Percentiles rank a stretch among this genome's conserved stretches.
Conservation (phyloP, 306 rosid species). For the Potentilla sterilis region DNA sequence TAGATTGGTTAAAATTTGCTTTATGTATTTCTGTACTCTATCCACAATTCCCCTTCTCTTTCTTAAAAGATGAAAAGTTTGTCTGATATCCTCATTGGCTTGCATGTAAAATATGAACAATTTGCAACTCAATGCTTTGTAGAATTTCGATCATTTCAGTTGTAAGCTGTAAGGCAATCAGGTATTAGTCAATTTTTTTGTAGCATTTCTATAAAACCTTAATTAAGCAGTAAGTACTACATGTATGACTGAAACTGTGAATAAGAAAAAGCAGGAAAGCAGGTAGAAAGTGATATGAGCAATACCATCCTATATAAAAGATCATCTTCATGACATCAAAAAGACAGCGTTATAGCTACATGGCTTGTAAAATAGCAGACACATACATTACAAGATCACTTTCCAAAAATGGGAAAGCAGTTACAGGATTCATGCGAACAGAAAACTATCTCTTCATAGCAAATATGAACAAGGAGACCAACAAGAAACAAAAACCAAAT, state of each 20-base stretch:
- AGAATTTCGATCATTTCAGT: slow-evolving; percentile 22
- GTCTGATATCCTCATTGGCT: slow-evolving; percentile 13
- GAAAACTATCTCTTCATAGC: neutral
- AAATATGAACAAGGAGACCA: neutral
- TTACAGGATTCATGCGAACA: slow-evolving; percentile 2
- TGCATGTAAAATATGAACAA: slow-evolving; percentile 15
- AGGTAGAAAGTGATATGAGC: neutral
- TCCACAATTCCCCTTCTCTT: slow-evolving; percentile 20
- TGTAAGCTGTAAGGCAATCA: slow-evolving; percentile 31
- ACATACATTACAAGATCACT: neutral
- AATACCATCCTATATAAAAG: slow-evolving; percentile 10
- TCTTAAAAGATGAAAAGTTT: slow-evolving; percentile 12
- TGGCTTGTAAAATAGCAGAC: neutral
- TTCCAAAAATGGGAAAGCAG: neutral
- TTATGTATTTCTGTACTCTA: slow-evolving; percentile 28
- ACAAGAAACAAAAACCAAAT: neutral
- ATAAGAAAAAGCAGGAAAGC: neutral
- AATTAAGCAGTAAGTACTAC: neutral
- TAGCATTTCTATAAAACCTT: neutral
- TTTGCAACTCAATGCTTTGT: slow-evolving; percentile 9
- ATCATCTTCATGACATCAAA: neutral
- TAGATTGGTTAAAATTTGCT: slow-evolving; percentile 32
- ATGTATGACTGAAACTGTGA: neutral
- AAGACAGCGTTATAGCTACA: neutral
- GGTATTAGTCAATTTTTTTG: neutral